Evolutionary conservation across 2,329 filamentous ascomycete genomes (phyloP).

Genomic region (Aspergillus tanneri): DNA sequence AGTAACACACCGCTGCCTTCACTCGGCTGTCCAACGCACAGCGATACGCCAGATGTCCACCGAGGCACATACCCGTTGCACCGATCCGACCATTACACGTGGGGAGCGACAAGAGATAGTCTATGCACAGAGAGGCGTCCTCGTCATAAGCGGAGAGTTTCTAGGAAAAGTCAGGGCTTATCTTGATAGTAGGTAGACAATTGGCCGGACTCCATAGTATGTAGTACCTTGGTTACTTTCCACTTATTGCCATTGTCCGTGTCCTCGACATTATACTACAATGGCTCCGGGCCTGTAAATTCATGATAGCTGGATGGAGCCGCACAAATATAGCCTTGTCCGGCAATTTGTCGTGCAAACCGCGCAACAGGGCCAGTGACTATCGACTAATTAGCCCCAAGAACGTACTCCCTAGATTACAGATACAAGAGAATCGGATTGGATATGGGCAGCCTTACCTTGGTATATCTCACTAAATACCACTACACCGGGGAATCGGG

Average conservation of each 20-base stretch:
- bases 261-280: conserved; percentile 82
- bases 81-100: conserved; percentile 82
- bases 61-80: conserved; percentile 86
- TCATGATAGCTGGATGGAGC: conserved; percentile 91
- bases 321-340: conserved; percentile 89
- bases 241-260: conserved; percentile 84
- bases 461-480: conserved; percentile 96
- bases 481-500: conserved; percentile 83
- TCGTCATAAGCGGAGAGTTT: conserved; percentile 83
- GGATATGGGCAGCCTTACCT: conserved; percentile 54
- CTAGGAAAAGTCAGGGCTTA: conserved; percentile 41
- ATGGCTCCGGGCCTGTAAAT: conserved; percentile 78
- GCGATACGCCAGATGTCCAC: conserved; percentile 78
- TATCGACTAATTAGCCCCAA: too few relatives aligned
- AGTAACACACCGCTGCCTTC: conserved; percentile 77
- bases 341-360: conserved; percentile 87
- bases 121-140: conserved; percentile 67
- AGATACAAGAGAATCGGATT: not conserved
- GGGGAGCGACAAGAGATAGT: conserved; percentile 66
- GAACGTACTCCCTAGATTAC: too few relatives aligned
- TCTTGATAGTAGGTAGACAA: not conserved
- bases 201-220: too few relatives aligned
- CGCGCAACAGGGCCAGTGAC: conserved; percentile 87
- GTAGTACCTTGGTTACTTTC: conserved; percentile 80
- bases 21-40: conserved; percentile 74